Evolutionary conservation across 257 asterid genomes (phyloP).

Genomic region (Marsdenia floribunda): DNA sequence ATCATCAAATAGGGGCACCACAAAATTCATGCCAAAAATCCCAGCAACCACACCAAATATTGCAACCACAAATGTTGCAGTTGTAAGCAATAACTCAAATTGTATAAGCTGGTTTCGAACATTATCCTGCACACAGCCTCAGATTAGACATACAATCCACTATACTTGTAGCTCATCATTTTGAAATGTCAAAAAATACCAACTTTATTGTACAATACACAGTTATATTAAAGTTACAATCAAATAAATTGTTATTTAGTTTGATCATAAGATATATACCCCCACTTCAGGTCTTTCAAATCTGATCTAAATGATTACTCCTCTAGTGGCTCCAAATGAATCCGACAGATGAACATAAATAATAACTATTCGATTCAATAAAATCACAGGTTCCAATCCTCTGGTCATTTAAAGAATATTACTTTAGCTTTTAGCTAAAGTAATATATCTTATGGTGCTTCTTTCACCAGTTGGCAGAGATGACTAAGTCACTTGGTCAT

Average conservation of each 20-base stretch:
- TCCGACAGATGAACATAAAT: background rate
- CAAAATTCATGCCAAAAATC: slow-evolving; percentile 88
- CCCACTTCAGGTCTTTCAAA: background rate
- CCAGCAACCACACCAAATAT: slow-evolving; percentile 98
- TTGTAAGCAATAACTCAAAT: slow-evolving; percentile 83
- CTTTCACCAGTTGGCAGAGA: too few relatives aligned
- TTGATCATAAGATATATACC: background rate
- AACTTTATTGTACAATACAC: background rate
- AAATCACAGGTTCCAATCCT: too few relatives aligned
- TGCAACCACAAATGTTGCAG: slow-evolving; percentile 93
- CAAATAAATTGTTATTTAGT: background rate
- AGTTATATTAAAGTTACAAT: background rate
- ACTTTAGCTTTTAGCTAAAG: too few relatives aligned
- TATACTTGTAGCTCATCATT: background rate
- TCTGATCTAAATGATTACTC: background rate
- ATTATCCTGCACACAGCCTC: slow-evolving; percentile 62
- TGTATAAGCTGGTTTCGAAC: slow-evolving; percentile 97
- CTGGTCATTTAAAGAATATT: background rate
- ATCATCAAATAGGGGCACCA: slow-evolving; percentile 51
- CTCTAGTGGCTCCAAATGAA: background rate
- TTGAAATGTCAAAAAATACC: background rate
- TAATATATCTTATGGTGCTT: too few relatives aligned
- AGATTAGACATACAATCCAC: background rate
- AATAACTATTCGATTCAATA: too few relatives aligned
- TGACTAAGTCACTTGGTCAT: too few relatives aligned